A percentile compares a stretch with the other conserved stretches of the same genome.
These are phyloP conservation scores for Senna tora DNA, from an alignment of 306 rosid genomes.

Conservation along the genomic window DNA sequence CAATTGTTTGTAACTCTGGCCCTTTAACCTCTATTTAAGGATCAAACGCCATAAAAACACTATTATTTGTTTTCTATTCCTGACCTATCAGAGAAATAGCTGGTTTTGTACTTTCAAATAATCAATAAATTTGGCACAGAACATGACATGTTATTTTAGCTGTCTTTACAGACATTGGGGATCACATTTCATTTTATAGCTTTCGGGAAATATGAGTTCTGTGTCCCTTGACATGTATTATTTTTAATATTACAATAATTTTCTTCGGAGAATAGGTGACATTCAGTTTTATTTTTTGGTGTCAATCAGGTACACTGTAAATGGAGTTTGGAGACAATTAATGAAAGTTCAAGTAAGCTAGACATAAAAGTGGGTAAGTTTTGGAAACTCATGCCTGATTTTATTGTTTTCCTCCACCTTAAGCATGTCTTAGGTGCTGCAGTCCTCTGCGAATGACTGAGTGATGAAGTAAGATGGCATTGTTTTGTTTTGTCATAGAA, in stretches of 20 bases:
- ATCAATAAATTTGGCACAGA: background rate
- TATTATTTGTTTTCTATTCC: background rate
- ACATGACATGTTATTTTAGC: slow-evolving; percentile 2
- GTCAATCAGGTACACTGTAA: slow-evolving; percentile 77
- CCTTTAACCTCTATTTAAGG: background rate
- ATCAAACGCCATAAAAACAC: background rate
- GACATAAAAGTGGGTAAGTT: slow-evolving; percentile 91
- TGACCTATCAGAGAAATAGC: background rate
- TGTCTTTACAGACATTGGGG: background rate
- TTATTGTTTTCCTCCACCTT: slow-evolving; percentile 1
- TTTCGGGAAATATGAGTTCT: background rate
- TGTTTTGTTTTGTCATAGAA: background rate
- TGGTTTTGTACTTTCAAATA: background rate
- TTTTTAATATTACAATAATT: slow-evolving; percentile 17
- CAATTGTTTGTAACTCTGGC: background rate
- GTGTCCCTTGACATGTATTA: slow-evolving; percentile 14
- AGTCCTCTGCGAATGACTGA: slow-evolving; percentile 22
- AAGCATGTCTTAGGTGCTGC: slow-evolving; percentile 20
- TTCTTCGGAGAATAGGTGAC: slow-evolving; percentile 28
- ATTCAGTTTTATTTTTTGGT: slow-evolving; percentile 41
- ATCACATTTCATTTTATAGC: background rate
- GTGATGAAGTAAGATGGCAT: slow-evolving; percentile 4
- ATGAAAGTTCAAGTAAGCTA: slow-evolving; percentile 64
- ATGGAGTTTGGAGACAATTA: slow-evolving; percentile 69
- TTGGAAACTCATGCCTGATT: slow-evolving; percentile 35